Conservation (phyloP, 441 rosid genomes). For the Aquilaria agallochum region DNA sequence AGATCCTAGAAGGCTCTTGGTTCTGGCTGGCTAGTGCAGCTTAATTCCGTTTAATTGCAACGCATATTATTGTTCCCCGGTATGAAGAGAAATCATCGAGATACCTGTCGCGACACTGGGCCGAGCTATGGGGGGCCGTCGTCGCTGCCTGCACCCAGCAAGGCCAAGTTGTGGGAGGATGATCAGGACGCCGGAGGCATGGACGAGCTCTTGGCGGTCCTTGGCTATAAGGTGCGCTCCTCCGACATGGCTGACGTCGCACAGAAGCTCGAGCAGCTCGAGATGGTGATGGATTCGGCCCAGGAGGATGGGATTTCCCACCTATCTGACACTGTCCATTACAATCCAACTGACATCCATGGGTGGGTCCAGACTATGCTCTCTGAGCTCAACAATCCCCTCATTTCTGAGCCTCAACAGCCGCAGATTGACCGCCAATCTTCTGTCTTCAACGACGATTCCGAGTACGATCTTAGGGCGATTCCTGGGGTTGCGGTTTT, state of each 20-base stretch:
- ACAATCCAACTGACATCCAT: constrained; percentile 56
- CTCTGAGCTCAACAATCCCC: constrained; percentile 27
- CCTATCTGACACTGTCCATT: constrained; percentile 53
- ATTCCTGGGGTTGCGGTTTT: constrained; percentile 54
- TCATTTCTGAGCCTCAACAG: constrained; percentile 13
- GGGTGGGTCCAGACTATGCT: constrained; percentile 54
- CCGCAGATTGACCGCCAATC: constrained; percentile 20
- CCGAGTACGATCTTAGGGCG: constrained; percentile 56
- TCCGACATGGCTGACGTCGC: constrained; percentile 74
- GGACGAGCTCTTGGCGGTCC: constrained; percentile 56
- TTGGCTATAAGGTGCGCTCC: constrained; percentile 61
- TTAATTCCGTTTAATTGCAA: neutral
- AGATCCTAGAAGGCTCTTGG: neutral
- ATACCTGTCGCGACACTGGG: constrained; percentile 21
- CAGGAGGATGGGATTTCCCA: constrained; percentile 48
- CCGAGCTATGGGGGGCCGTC: constrained; percentile 9
- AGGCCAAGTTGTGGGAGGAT: constrained; percentile 50
- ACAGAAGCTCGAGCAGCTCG: constrained; percentile 57
- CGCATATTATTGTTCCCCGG: neutral
- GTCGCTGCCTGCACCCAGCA: neutral
- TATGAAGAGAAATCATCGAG: constrained; percentile 55
- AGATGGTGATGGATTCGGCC: constrained; percentile 52
- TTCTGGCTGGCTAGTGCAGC: neutral
- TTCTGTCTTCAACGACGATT: constrained; percentile 29
- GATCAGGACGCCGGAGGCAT: constrained; percentile 38